Percentiles rank a stretch among this genome's conserved stretches.
These are phyloP conservation scores for Chamaecyparis obtusa DNA, from an alignment of 75 land plant species.

Conservation along the genomic window DNA sequence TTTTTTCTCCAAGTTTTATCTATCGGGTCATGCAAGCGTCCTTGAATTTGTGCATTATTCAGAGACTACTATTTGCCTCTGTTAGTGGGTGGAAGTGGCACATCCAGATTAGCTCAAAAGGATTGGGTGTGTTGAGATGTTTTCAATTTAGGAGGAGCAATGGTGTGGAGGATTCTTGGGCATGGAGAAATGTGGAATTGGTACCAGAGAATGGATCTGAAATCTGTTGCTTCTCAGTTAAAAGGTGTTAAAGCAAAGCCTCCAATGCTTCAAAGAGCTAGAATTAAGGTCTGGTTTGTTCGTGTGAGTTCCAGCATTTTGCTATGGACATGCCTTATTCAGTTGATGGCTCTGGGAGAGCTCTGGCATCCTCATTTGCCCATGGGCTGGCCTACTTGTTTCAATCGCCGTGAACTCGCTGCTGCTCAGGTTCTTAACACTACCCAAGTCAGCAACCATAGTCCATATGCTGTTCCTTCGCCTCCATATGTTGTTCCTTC, in stretches of 20 bases:
- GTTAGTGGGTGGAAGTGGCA: background rate
- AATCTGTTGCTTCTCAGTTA: slow-evolving; percentile 1
- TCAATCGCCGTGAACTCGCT: background rate
- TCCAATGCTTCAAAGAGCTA: slow-evolving; percentile 21
- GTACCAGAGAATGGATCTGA: slow-evolving; percentile 2
- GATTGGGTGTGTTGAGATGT: background rate
- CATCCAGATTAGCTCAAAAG: background rate
- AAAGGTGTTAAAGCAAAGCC: slow-evolving; percentile 7
- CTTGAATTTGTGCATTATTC: background rate
- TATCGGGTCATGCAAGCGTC: background rate
- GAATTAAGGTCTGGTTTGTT: slow-evolving; percentile 59
- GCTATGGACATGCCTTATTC: slow-evolving; percentile 76
- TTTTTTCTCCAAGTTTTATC: background rate
- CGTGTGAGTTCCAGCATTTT: slow-evolving; percentile 66
- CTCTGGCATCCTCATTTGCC: slow-evolving; percentile 66
- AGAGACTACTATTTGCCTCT: background rate
- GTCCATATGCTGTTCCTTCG: background rate
- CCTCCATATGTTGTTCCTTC: background rate
- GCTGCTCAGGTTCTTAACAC: background rate
- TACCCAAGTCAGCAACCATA: background rate
- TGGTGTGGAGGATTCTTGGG: background rate
- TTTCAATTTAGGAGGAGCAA: background rate
- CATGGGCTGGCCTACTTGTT: slow-evolving; percentile 12
- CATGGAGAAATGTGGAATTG: slow-evolving; percentile 7
- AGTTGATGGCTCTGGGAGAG: slow-evolving; percentile 71